Conservation (phyloP, 2,329 filamentous ascomycete species). For the Didymella keratinophila region DNA sequence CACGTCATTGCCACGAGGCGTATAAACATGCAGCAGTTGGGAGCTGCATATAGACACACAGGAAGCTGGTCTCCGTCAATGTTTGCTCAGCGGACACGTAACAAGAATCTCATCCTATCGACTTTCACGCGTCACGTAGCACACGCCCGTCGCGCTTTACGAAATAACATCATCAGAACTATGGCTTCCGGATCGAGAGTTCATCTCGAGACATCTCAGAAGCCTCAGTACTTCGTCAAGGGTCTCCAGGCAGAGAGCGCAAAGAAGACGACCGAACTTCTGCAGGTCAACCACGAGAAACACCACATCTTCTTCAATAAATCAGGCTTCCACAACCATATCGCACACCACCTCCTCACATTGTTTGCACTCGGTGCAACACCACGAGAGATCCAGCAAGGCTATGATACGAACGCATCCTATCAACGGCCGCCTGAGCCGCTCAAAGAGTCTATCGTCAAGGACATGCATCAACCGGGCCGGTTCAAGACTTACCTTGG, state of each 20-base stretch:
- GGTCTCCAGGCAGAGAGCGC: constrained; percentile 66
- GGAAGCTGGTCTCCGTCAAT: not conserved
- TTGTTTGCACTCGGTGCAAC: constrained; percentile 78
- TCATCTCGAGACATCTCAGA: constrained; percentile 54
- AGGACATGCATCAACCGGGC: constrained; percentile 65
- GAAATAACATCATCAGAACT: constrained; percentile 9
- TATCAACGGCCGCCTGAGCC: constrained; percentile 70
- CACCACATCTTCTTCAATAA: constrained; percentile 85
- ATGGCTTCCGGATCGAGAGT: constrained; percentile 48
- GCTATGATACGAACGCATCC: constrained; percentile 68
- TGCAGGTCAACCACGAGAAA: constrained; percentile 78
- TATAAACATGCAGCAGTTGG: constrained; percentile 1
- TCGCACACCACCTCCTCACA: constrained; percentile 77
- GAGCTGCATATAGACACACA: not conserved
- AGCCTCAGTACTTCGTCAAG: constrained; percentile 57
- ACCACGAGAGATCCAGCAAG: constrained; percentile 65
- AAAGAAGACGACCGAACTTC: constrained; percentile 67
- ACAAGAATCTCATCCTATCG: not conserved
- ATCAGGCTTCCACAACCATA: constrained; percentile 80
- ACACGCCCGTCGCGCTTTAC: not conserved
- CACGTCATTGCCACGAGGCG: constrained; percentile 9
- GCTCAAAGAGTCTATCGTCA: constrained; percentile 59
- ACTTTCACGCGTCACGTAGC: not conserved
- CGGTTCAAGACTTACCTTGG: constrained; percentile 69
- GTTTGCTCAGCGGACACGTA: not conserved